These are phyloP conservation scores for Chromera velia DNA, from an alignment of 73 alveolate species.

Conservation along the genomic window DNA sequence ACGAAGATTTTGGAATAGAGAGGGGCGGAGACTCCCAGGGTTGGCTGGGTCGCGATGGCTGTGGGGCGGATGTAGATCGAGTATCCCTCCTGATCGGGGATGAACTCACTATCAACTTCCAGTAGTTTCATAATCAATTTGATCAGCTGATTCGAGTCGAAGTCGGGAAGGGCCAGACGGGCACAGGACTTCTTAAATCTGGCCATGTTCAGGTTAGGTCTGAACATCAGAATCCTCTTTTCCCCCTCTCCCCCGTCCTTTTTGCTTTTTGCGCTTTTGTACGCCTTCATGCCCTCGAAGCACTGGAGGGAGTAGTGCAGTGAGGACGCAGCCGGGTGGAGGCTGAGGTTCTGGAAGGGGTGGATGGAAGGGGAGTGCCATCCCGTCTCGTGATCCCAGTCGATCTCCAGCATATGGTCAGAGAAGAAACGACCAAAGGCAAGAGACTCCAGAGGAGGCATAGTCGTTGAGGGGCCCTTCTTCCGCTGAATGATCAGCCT, in stretches of 20 bases:
- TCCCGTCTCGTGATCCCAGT: slow-evolving; percentile 51
- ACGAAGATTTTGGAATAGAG: slow-evolving; percentile 55
- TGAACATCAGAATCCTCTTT: slow-evolving; percentile 32
- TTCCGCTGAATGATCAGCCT: neutral
- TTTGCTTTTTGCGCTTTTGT: slow-evolving; percentile 26
- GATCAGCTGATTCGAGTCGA: slow-evolving; percentile 57
- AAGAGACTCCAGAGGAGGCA: neutral
- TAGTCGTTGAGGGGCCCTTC: neutral
- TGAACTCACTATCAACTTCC: slow-evolving; percentile 64
- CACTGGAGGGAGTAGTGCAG: slow-evolving; percentile 60
- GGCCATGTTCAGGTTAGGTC: slow-evolving; percentile 52
- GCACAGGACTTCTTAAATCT: slow-evolving; percentile 43
- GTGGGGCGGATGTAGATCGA: slow-evolving; percentile 76
- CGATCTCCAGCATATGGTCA: slow-evolving; percentile 59
- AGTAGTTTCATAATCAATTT: slow-evolving; percentile 57
- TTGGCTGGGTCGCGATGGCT: slow-evolving; percentile 66
- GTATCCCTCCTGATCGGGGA: slow-evolving; percentile 68
- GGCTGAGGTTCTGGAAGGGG: slow-evolving; percentile 45
- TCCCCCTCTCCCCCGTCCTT: too few species aligned
- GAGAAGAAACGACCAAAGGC: slow-evolving; percentile 46
- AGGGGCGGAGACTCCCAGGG: slow-evolving; percentile 65
- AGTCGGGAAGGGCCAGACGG: slow-evolving; percentile 51
- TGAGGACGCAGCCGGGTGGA: slow-evolving; percentile 57
- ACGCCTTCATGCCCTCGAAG: slow-evolving; percentile 67
- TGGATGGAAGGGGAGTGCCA: slow-evolving; percentile 55